Base-by-base conservation (phyloP, 495 filamentous ascomycete species). In the Cercophora scortea region DNA sequence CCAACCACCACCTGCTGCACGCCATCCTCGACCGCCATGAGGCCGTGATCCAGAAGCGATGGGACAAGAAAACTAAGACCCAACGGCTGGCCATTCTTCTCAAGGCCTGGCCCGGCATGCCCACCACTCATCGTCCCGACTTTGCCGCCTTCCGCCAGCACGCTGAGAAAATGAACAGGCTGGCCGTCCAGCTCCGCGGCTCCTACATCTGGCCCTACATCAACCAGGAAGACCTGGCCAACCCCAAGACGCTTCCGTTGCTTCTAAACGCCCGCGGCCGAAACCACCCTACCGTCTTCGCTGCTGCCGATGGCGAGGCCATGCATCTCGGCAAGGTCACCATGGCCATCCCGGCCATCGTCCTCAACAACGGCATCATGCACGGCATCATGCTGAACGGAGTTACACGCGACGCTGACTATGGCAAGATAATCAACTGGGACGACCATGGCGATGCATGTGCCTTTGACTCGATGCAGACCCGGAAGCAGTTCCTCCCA, bases 191-290 rank as follows among this genome's bases (percentile, higher is more conserved):
- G 9, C 25, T 32, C 55, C 32, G 47, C 35, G 34, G 48, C 40
- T 3, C 39, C 6, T 81, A 65, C 36, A 49, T 79, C 35, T 79
- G 73, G 68, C 82, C 81, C 0, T 68, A 73, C 47, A 75, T 83
- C 60, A 86, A 85, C 53, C 67, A 75, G 32, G 79, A 83, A 51
- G 79, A 83, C 58, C 61, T 84, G 6, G 46, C 47, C 10, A 64
- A 71, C 16, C 63, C 69, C 0, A 73, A 67, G 42, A 50, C 62
- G 1, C 49, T 84, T 8, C 63, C 70, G 0, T 57, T 83, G 16
- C 63, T 84, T 5, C 56, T 85, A 1, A 74, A 79, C 33, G 46
- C 75, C 0, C 65, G 81, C 2, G 73, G 62, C 12, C 71, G 77
- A 4, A 49, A 78, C 55, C 54, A 44, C 39, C 78, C 79, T 0